Evolutionary conservation across 108 stramenopile species (phyloP).

Genomic region (Nitzschia sp.): DNA sequence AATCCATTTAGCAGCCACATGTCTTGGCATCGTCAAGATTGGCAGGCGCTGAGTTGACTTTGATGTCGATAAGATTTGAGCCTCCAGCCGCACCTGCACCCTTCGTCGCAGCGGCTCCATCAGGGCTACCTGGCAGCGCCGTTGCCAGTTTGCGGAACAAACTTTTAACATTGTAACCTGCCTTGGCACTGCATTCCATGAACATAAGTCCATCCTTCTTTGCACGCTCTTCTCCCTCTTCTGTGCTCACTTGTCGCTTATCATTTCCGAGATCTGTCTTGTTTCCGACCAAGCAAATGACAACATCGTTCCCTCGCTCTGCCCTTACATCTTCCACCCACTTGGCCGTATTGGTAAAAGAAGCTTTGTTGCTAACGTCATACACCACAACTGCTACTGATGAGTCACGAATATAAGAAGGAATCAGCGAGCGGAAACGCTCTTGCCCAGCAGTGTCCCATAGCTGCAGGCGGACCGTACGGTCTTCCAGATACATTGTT

Average conservation of each 20-base stretch:
- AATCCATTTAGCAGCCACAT: slow-evolving; percentile 87
- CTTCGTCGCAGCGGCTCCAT: slow-evolving; percentile 52
- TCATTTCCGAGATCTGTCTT: slow-evolving; percentile 98
- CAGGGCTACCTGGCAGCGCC: slow-evolving; percentile 92
- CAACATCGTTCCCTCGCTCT: slow-evolving; percentile 97
- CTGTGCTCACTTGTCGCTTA: slow-evolving; percentile 93
- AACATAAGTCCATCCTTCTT: slow-evolving; percentile 93
- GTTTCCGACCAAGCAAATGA: slow-evolving; percentile 98
- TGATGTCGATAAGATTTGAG: slow-evolving; percentile 93
- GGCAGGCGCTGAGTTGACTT: slow-evolving; percentile 87
- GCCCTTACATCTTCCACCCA: slow-evolving; percentile 99
- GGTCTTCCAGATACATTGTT: slow-evolving; percentile 98
- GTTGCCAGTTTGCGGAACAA: slow-evolving; percentile 98
- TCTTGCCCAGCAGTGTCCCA: slow-evolving; percentile 99
- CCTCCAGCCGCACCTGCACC: slow-evolving; percentile 46
- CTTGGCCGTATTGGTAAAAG: slow-evolving; percentile 96
- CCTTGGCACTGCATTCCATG: slow-evolving; percentile 99
- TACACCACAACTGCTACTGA: slow-evolving; percentile 98
- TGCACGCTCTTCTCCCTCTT: slow-evolving; percentile 97
- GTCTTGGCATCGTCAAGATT: slow-evolving; percentile 86
- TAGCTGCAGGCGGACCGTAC: slow-evolving; percentile 98
- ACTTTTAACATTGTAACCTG: slow-evolving; percentile 96
- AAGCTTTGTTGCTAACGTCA: slow-evolving; percentile 96
- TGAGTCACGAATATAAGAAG: slow-evolving; percentile 98
- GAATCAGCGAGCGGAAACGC: slow-evolving; percentile 92